These are phyloP conservation scores for Podospora pseudoanserina DNA, from an alignment of 495 filamentous ascomycete genomes.

Conservation along the genomic window DNA sequence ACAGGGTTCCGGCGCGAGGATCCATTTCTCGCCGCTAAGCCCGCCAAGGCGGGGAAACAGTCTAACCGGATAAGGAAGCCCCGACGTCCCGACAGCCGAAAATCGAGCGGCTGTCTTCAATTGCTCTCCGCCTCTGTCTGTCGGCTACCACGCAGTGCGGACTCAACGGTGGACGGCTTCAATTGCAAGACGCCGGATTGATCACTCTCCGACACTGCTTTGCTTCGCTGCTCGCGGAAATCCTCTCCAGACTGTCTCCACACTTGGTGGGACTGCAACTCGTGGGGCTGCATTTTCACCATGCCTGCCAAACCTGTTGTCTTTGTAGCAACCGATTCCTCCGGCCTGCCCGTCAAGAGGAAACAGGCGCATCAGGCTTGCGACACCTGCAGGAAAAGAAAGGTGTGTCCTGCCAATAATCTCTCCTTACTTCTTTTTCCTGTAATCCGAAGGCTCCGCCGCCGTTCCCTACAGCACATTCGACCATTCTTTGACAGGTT, in stretches of 20 bases:
- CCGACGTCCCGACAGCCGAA: neutral
- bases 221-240: too few species aligned
- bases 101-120: neutral
- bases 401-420: constrained; percentile 24
- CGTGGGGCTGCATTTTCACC: neutral
- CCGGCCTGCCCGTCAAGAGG: constrained; percentile 44
- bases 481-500: too few species aligned
- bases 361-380: constrained; percentile 50
- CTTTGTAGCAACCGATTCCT: constrained; percentile 45
- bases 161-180: too few species aligned
- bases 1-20: neutral
- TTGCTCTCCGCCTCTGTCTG: too few species aligned
- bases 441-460: neutral
- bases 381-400: constrained; percentile 42
- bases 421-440: neutral
- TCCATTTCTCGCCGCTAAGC: too few species aligned
- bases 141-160: too few species aligned
- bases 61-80: neutral
- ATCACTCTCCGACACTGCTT: neutral
- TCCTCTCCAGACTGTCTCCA: neutral
- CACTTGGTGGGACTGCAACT: neutral
- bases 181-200: too few species aligned
- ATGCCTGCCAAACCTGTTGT: constrained; percentile 24
- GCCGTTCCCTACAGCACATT: too few species aligned
- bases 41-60: too few species aligned